A percentile compares a stretch with the other conserved stretches of the same genome.
Evolutionary conservation across 441 rosid genomes (phyloP).

Genomic region (Adansonia gregorii): DNA sequence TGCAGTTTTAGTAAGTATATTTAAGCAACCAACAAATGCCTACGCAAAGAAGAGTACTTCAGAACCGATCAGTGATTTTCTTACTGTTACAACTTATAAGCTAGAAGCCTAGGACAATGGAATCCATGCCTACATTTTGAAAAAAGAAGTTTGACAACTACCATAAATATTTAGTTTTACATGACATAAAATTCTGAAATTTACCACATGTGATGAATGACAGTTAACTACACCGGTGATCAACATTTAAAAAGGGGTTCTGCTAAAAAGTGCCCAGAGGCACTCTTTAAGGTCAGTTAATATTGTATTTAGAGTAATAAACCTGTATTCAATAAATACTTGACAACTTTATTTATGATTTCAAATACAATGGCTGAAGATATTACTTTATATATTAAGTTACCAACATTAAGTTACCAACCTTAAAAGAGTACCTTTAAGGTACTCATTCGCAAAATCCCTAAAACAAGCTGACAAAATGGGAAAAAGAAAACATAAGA

Average conservation of each 20-base stretch:
- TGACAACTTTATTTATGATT: not conserved
- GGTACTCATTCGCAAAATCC: not conserved
- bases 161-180: constrained; percentile 1
- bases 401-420: not conserved
- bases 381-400: not conserved
- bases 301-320: not conserved
- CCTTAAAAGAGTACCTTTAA: not conserved
- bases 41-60: constrained; percentile 6
- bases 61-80: not conserved
- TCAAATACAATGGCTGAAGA: not conserved
- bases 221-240: not conserved
- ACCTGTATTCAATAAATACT: not conserved
- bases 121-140: not conserved
- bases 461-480: constrained; percentile 11
- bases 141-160: not conserved
- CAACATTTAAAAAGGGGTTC: not conserved
- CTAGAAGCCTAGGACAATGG: not conserved
- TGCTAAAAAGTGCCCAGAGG: not conserved
- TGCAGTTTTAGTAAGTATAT: not conserved
- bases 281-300: not conserved
- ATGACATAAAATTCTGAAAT: not conserved
- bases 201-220: not conserved
- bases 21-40: not conserved
- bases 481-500: not conserved
- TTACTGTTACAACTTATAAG: not conserved